Percentiles rank a stretch among this genome's conserved stretches.
These are phyloP conservation scores for Omphalotus guepiniiformis DNA, from an alignment of 768 basidiomycete species.

Conservation along the genomic window DNA sequence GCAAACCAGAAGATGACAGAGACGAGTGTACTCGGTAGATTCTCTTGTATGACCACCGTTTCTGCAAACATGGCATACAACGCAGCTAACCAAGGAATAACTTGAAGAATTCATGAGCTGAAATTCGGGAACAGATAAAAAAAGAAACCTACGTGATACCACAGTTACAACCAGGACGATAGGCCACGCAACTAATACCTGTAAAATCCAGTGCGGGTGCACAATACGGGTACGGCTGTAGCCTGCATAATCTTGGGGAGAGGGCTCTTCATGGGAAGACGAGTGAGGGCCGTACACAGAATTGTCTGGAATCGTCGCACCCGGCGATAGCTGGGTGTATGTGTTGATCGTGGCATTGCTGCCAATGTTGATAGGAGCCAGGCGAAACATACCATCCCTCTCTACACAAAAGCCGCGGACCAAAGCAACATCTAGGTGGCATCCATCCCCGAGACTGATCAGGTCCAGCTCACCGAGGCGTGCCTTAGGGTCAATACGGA, in stretches of 20 bases:
- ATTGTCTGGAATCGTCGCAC: slow-evolving; percentile 29
- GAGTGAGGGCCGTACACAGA: slow-evolving; percentile 42
- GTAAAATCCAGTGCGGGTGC: slow-evolving; percentile 26
- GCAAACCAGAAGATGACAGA: slow-evolving; percentile 41
- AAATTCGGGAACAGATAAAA: not conserved
- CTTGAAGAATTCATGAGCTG: slow-evolving; percentile 15
- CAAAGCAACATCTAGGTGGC: slow-evolving; percentile 33
- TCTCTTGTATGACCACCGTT: slow-evolving; percentile 19
- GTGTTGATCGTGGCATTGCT: slow-evolving; percentile 35
- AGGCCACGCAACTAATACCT: slow-evolving; percentile 34
- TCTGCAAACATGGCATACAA: slow-evolving; percentile 34
- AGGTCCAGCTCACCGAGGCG: slow-evolving; percentile 39
- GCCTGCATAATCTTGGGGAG: slow-evolving; percentile 31
- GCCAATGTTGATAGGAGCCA: slow-evolving; percentile 35
- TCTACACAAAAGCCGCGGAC: slow-evolving; percentile 43
- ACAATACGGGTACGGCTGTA: slow-evolving; percentile 33
- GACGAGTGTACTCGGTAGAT: slow-evolving; percentile 32
- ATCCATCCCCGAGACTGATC: slow-evolving; percentile 37
- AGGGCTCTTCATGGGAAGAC: slow-evolving; percentile 33
- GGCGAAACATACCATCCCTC: slow-evolving; percentile 38
- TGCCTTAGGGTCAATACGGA: slow-evolving; percentile 32
- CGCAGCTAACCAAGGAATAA: slow-evolving; percentile 38
- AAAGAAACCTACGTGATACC: slow-evolving; percentile 26
- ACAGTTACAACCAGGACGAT: slow-evolving; percentile 30
- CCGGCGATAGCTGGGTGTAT: slow-evolving; percentile 38